Evolutionary conservation across 805 yeast genomes (phyloP), one percentile per base, ranked within the genome.

Genomic region (Metschnikowia anglica): DNA sequence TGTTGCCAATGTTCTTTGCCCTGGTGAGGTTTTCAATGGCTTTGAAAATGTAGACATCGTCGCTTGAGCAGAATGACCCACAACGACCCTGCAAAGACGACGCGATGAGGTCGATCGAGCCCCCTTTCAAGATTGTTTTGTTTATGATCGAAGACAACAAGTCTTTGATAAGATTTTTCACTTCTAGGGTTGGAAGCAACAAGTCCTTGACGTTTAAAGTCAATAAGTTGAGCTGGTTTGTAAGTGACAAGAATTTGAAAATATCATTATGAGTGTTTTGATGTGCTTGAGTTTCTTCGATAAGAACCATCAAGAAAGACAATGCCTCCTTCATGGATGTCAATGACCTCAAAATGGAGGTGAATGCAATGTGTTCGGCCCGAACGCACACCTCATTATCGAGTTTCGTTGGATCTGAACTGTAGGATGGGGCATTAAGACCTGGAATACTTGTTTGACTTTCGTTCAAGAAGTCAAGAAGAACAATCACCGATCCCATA

Each of bases 1-100:
- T 77, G 19, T 71, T 63, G 2, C 87, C 88, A 47, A 81, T 78
- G 44, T 81, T 85, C 55, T 83, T 85, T 1, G 98, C 97, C 54
- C 84, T 81, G 44, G 91, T 85, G 55, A 93, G 72, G 61, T 85
- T 89, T 61, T 93, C 99, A 54, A 89, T 81, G 0, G 97, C 98
- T 63, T 91, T 85, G 72, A 90, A 93, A 11, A 93, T 87, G 46
- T 89, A 75, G 20, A 93, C 97, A 63, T 93, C 99, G 52, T 85
- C 88, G 12, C 95, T 80, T 0, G 97, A 88, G 58, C 98, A 93
- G 64, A 89, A 93, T 0, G 96, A 81, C 1, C 96, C 95, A 70
- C 99, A 93, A 46, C 91, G 82, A 41, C 88, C 95, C 63, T 93
- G 96, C 39, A 93, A 69, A 1, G 90, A 81, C 26, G 83, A 81